A percentile compares a stretch with the other conserved stretches of the same genome.
phyloP scores from a whole-genome alignment of 306 rosid species.

The Elaeagnus macrophylla region DNA sequence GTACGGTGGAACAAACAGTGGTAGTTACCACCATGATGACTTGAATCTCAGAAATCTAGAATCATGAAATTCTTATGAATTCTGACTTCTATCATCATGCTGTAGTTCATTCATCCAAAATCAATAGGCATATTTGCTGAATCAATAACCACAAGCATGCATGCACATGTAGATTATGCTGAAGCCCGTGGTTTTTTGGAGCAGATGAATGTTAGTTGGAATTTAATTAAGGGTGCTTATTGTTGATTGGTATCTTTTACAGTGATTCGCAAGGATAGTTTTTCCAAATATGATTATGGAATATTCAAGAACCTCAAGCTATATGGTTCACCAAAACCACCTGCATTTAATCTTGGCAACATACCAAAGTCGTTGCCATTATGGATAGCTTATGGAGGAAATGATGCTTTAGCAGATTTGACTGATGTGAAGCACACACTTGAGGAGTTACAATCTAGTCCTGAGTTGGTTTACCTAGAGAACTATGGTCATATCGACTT shows the following conservation, averaged over 20 bases:
- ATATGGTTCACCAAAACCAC: constrained; percentile 66
- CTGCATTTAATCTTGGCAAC: constrained; percentile 55
- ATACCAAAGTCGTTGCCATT: constrained; percentile 78
- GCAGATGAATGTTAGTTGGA: no score
- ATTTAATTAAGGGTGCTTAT: no score
- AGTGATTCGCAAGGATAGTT: constrained; percentile 87
- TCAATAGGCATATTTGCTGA: no score
- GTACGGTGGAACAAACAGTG: no score
- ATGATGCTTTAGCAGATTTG: constrained; percentile 66
- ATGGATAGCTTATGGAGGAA: constrained; percentile 90
- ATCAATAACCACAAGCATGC: no score
- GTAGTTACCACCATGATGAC: no score
- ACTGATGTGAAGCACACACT: constrained; percentile 53
- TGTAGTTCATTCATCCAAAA: no score
- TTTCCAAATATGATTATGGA: constrained; percentile 83
- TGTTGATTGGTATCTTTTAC: constrained; percentile 19
- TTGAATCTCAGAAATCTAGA: no score
- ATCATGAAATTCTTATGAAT: no score
- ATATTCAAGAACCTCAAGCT: constrained; percentile 46
- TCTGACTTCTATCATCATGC: no score
- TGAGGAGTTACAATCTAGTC: constrained; percentile 51
- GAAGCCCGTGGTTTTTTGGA: no score
- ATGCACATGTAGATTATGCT: no score
- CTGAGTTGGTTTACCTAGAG: constrained; percentile 73
- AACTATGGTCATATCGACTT: constrained; percentile 82